Base-by-base conservation (phyloP, 129 eudicot species). In the Mikania micrantha region DNA sequence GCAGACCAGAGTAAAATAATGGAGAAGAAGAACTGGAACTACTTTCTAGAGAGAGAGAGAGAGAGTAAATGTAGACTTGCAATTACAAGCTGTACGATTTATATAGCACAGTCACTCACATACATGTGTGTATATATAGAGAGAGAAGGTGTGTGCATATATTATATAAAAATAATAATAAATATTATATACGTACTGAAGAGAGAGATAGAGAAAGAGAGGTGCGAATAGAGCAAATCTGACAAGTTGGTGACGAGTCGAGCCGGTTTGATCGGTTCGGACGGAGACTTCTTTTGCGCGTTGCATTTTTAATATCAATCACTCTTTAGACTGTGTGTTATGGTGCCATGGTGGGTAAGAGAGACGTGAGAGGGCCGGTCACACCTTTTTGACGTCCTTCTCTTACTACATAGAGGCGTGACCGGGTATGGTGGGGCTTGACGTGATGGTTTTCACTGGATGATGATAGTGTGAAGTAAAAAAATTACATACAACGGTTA, bases 1-100 rank as follows among this genome's bases (percentile, higher is more conserved):
- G 63, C 45, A 63, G 64, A 17, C 32, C 32, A 56, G 58, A 25
- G 28, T 60, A 40, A 47, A 72, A 71, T 40, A 59, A 53, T 62
- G 42, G 45, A 63, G 45, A 63, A 49, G 77, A 60, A 62, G 67
- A 48, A 52, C 7, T 50, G 66, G 71, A 50, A 47, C 48, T 64
- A 31, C 66, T 63, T 63, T 73, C 44, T 73, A 64, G 56, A 63
- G 71, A 73, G 74, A 69, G 64, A n/a, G n/a, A n/a, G 70, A 70
- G 74, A 69, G 64, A 71, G 77, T 62, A 38, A 73, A 63, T 73
- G 78, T 27, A 49, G 54, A 27, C 9, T 56, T 53, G 60, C 34
- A 73, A 73, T 38, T 71, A 58, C 67, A 73, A 73, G 71, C 63
- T 63, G 71, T 73, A 63, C 77, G 69, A 59, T 62, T n/a, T n/a